Evolutionary conservation across 768 basidiomycete species (phyloP), one percentile per base, ranked within the genome.

Genomic region (Imleria badia): DNA sequence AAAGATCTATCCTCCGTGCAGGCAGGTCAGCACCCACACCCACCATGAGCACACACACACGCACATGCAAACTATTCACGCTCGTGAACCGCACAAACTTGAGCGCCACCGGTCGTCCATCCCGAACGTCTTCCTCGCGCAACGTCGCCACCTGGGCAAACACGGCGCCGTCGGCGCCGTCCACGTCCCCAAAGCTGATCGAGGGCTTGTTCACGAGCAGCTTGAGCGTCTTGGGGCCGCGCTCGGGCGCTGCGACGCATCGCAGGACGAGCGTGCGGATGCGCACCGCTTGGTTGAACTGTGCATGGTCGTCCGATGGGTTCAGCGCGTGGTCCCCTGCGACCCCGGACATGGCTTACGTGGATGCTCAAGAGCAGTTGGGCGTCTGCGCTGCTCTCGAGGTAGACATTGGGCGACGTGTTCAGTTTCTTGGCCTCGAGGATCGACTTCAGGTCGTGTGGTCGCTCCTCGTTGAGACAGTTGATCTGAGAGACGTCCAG

Each of bases 311-410:
- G n/a, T 3, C 26, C 26, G 26, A 26, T 26, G 26, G 26, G 26
- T 26, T 26, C 4, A n/a, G n/a, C n/a, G n/a, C n/a, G n/a, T n/a
- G n/a, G n/a, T n/a, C n/a, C n/a, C n/a, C n/a, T n/a, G n/a, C n/a
- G n/a, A n/a, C 26, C 26, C 26, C 26, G 26, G 26, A 26, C 26
- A 6, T 26, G 35, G 75, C 82, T 60, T 63, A 88, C 87, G n/a
- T 79, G 76, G 50, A 91, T 77, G 60, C 75, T 87, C 45, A 91
- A 54, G 23, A 91, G 71, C 8, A 91, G 76, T 66, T 91, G 85
- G 59, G 86, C 89, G 59, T 91, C 89, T 3, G 79, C 81, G 64
- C 90, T 86, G 61, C 85, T 87, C 56, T 81, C 73, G 51, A 90
- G 75, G 68, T 78, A 84, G 52, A 52, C 29, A 70, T 71, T n/a